phyloP scores from a whole-genome alignment of 805 yeast genomes.

The Komagataella mondaviorum region DNA sequence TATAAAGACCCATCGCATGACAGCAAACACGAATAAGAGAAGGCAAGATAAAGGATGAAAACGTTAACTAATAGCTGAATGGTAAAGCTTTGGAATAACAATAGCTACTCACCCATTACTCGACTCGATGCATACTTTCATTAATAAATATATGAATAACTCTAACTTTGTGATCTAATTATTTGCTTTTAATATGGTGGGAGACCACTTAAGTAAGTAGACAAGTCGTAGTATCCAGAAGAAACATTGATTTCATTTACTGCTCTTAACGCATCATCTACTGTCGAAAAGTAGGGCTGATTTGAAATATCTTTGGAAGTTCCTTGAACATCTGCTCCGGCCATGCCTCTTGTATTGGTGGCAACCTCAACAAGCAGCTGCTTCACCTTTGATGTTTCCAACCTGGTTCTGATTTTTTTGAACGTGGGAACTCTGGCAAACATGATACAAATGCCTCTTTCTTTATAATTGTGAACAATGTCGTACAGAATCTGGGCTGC shows the following conservation, averaged over 20 bases:
- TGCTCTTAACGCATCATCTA: slow-evolving; percentile 42
- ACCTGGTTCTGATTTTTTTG: slow-evolving; percentile 29
- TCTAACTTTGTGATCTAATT: neutral
- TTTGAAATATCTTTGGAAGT: slow-evolving; percentile 18
- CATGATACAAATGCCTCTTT: slow-evolving; percentile 39
- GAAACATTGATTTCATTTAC: slow-evolving; percentile 21
- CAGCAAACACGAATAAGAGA: neutral
- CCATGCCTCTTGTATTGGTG: slow-evolving; percentile 1
- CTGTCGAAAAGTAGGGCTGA: slow-evolving; percentile 32
- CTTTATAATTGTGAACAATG: slow-evolving; percentile 42
- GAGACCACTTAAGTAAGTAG: slow-evolving; percentile 4
- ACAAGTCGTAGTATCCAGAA: slow-evolving; percentile 6
- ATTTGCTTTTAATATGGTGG: slow-evolving; percentile 1
- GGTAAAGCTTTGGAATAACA: neutral
- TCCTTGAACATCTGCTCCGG: slow-evolving; percentile 10
- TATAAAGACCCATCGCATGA: neutral
- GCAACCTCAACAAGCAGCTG: slow-evolving; percentile 12
- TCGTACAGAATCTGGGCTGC: slow-evolving; percentile 64
- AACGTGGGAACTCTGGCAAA: slow-evolving; percentile 47
- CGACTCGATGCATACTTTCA: neutral
- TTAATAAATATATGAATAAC: too few relatives aligned
- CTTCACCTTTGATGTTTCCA: slow-evolving; percentile 43
- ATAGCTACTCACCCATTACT: neutral
- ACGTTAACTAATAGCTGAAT: neutral
- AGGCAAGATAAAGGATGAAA: neutral